Evolutionary conservation across 371 early-diverging fungal genomes (phyloP).

Genomic region (Syncephalastrum contaminatum): DNA sequence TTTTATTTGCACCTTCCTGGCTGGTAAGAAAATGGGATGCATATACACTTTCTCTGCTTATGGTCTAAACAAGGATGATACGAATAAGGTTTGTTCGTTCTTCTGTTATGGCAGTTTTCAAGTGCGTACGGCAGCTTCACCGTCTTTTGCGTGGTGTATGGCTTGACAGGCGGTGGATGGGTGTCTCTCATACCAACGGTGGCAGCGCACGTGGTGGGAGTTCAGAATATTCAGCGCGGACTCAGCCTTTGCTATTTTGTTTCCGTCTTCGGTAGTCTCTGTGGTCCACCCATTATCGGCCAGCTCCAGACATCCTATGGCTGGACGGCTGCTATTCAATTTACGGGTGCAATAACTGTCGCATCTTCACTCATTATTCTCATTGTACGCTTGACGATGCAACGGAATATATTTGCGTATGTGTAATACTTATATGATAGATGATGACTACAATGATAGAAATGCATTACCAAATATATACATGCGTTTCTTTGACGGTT

Average conservation of each 20-base stretch:
- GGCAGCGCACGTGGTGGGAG: constrained; percentile 50
- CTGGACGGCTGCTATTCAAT: constrained; percentile 47
- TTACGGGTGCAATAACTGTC: constrained; percentile 35
- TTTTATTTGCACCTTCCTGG: too few relatives aligned
- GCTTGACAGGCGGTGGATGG: constrained; percentile 54
- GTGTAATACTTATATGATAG: too few relatives aligned
- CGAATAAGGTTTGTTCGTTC: not conserved
- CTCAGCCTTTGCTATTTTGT: too few relatives aligned
- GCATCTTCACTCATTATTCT: constrained; percentile 18
- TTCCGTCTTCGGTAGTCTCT: too few relatives aligned
- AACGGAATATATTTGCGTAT: too few relatives aligned
- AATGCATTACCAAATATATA: too few relatives aligned
- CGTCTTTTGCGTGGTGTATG: constrained; percentile 35
- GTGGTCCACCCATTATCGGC: constrained; percentile 33
- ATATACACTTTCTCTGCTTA: too few relatives aligned
- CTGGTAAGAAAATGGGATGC: too few relatives aligned
- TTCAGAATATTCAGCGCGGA: constrained; percentile 30
- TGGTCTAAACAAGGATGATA: not conserved
- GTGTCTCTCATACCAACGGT: constrained; percentile 47
- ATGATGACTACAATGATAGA: too few relatives aligned
- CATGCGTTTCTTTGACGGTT: too few relatives aligned
- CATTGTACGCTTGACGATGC: constrained; percentile 4
- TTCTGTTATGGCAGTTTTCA: constrained; percentile 30
- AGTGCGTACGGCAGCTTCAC: constrained; percentile 33
- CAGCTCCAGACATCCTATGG: constrained; percentile 31